phyloP scores from a whole-genome alignment of 106 monocot species.

The Hemerocallis citrina region DNA sequence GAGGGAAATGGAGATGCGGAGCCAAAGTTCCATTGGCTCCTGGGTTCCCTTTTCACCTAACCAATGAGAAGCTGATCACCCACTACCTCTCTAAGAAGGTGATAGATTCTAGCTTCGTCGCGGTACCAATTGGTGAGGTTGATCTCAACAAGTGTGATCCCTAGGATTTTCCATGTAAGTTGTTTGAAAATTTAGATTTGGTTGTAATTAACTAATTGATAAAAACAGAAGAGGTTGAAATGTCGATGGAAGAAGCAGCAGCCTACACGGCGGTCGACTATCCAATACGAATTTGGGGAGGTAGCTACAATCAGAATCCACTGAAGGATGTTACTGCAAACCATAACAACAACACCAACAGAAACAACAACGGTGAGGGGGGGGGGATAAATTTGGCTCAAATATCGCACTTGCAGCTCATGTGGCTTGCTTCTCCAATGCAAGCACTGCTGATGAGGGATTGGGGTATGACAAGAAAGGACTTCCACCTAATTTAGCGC shows the following conservation, averaged over 20 bases:
- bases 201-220: neutral
- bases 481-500: neutral
- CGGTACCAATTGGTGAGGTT: constrained; percentile 33
- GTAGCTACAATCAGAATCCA: neutral
- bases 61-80: constrained; percentile 45
- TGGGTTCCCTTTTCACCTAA: constrained; percentile 45
- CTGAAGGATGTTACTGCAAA: constrained; percentile 5
- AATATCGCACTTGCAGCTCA: constrained; percentile 13
- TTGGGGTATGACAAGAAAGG: neutral
- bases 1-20: neutral
- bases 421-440: constrained; percentile 68
- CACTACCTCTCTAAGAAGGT: constrained; percentile 43
- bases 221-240: neutral
- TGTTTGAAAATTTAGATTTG: neutral
- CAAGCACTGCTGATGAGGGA: no score
- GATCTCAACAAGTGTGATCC: constrained; percentile 54
- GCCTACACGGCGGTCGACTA: no score
- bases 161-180: constrained; percentile 44
- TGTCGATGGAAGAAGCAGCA: no score
- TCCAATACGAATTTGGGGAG: neutral
- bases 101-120: constrained; percentile 16
- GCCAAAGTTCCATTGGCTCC: constrained; percentile 28
- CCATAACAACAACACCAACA: neutral
- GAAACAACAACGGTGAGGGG: neutral
- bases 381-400: neutral